Base-by-base conservation (phyloP, 495 filamentous ascomycete genomes). In the Tuber microsphaerosporum region DNA sequence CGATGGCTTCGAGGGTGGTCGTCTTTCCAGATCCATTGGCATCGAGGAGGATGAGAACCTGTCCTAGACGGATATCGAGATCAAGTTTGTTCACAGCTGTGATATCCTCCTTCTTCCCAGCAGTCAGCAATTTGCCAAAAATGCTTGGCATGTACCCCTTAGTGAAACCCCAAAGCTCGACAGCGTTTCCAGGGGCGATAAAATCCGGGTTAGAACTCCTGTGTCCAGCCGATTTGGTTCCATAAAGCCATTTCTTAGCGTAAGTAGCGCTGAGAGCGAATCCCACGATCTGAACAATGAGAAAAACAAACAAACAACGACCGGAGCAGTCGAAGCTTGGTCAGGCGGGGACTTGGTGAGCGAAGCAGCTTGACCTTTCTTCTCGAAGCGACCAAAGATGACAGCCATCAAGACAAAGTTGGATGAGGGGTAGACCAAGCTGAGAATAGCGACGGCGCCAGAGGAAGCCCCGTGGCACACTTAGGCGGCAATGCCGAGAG, bases 1-100 rank as follows among this genome's bases (percentile, higher is more conserved):
- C 92, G 73, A 97, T 92, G 19, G 90, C 89, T 77, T 97, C 92
- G 16, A 97, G 87, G 0, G 94, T 97, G 3, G 93, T n/a, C n/a
- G n/a, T n/a, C n/a, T 92, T n/a, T n/a, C n/a, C n/a, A n/a, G n/a
- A n/a, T n/a, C n/a, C n/a, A n/a, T n/a, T n/a, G n/a, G n/a, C n/a
- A n/a, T 93, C 93, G 2, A 97, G 86, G 1, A 97, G 85, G 3
- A 93, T 91, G 79, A 92, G 87, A 45, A 97, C 94, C 80, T 94
- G 89, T 0, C 93, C 93, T 73, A 89, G 88, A 26, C 88, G 84
- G 12, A 92, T 89, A 34, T 84, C 85, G 31, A 97, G 84, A 7
- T 88, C 88, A 34, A 97, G 84, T 68, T 87, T 81, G 73, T 92
- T 85, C 31, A 97, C 93, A 3, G 93, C 93, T 17, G 90, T 82